These are phyloP conservation scores for Xylariales sp. DNA, from an alignment of 2,329 filamentous ascomycete genomes.

Conservation along the genomic window DNA sequence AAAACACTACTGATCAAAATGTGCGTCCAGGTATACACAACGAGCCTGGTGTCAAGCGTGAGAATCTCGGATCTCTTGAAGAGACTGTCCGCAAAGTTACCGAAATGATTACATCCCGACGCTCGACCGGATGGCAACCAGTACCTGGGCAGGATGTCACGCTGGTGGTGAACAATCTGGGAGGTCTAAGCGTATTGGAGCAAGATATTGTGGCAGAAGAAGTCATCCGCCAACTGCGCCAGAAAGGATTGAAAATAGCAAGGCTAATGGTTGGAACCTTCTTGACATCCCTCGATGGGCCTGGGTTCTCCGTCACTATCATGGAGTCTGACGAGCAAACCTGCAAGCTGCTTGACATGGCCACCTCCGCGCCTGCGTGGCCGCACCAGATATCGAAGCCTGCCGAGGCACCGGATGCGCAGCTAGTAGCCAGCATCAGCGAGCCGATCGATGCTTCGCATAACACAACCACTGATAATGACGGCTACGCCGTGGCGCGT, in stretches of 20 bases:
- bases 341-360: not conserved
- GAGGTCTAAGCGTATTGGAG: not conserved
- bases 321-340: not conserved
- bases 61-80: not conserved
- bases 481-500: too few species aligned
- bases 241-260: not conserved
- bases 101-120: not conserved
- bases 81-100: not conserved
- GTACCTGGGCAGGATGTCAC: not conserved
- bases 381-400: not conserved
- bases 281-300: not conserved
- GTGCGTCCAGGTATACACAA: too few species aligned
- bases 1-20: too few species aligned
- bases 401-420: not conserved
- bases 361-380: not conserved
- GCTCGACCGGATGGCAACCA: too few species aligned
- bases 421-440: too few species aligned
- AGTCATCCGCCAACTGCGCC: not conserved
- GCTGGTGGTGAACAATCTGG: slow-evolving; percentile 1
- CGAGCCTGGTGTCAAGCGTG: not conserved
- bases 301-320: not conserved
- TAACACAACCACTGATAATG: too few species aligned
- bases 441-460: too few species aligned
- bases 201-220: not conserved
- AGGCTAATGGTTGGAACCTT: not conserved